Conservation (phyloP, 139 green algal species). For the Haematococcus lacustris region DNA sequence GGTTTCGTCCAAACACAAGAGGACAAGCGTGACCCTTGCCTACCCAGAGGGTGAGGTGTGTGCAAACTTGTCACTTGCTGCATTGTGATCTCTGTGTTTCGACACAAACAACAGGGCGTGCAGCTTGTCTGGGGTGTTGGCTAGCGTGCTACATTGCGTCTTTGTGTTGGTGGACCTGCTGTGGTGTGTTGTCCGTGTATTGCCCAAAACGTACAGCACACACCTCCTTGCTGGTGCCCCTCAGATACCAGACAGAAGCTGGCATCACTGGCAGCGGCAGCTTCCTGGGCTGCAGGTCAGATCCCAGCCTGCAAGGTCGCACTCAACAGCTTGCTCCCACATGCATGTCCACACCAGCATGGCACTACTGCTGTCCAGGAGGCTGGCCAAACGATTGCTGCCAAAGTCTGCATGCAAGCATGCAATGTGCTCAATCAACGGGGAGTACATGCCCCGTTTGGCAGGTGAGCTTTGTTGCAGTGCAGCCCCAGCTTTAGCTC, state of each 20-base stretch:
- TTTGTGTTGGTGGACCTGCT: background rate
- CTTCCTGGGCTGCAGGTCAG: slow-evolving; percentile 13
- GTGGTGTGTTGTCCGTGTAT: background rate
- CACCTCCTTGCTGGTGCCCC: background rate
- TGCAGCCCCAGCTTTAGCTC: background rate
- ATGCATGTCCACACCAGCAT: too few species aligned
- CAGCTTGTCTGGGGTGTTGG: too few species aligned
- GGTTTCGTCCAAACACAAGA: too few species aligned
- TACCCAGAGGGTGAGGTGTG: slow-evolving; percentile 14
- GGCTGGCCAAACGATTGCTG: slow-evolving; percentile 8
- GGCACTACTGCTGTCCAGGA: too few species aligned
- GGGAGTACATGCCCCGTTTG: slow-evolving; percentile 15
- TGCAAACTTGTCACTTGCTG: background rate
- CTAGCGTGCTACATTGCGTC: background rate
- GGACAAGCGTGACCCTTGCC: slow-evolving; percentile 16
- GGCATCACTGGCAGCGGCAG: slow-evolving; percentile 13
- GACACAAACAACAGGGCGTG: too few species aligned
- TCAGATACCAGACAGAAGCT: background rate
- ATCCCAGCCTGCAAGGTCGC: too few species aligned
- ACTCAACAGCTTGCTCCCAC: too few species aligned
- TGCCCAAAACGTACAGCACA: background rate
- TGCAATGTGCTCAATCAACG: slow-evolving; percentile 10
- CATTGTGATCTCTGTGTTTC: background rate
- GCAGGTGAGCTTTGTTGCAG: background rate
- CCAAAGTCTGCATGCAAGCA: slow-evolving; percentile 1